A percentile compares a stretch with the other conserved stretches of the same genome.
Evolutionary conservation across 805 yeast genomes (phyloP).

Genomic region (Wickerhamiella kurtzmanii): DNA sequence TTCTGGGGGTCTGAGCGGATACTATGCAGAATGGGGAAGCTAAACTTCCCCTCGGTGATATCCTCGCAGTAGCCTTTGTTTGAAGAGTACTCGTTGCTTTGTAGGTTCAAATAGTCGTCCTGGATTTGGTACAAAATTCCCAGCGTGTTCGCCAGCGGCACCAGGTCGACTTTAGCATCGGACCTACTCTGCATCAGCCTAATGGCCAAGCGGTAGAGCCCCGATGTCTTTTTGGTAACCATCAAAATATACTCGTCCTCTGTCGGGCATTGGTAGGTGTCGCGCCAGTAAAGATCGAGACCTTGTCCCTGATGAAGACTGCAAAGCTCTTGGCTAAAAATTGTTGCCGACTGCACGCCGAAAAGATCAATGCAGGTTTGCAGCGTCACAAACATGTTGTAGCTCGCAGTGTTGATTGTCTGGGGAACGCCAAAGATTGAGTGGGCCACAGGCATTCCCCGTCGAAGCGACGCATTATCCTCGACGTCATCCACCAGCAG

Average conservation of each 20-base stretch:
- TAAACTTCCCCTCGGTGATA: constrained; percentile 76
- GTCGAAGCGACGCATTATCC: constrained; percentile 53
- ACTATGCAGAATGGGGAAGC: constrained; percentile 72
- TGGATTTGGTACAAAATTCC: constrained; percentile 76
- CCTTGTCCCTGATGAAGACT: constrained; percentile 86
- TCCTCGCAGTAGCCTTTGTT: constrained; percentile 79
- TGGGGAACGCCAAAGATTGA: constrained; percentile 60
- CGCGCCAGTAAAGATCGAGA: constrained; percentile 80
- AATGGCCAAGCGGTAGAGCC: constrained; percentile 64
- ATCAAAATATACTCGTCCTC: constrained; percentile 56
- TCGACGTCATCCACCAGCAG: constrained; percentile 78
- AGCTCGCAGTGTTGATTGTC: constrained; percentile 72
- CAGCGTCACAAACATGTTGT: constrained; percentile 66
- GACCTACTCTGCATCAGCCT: constrained; percentile 40
- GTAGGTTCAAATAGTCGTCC: constrained; percentile 70
- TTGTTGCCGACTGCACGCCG: constrained; percentile 24
- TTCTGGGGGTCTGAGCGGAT: constrained; percentile 29
- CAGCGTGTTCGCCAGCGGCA: constrained; percentile 56
- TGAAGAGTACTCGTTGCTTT: constrained; percentile 35
- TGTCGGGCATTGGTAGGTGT: constrained; percentile 41
- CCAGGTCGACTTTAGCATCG: constrained; percentile 22
- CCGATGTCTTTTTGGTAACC: constrained; percentile 86
- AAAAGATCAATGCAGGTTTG: constrained; percentile 32
- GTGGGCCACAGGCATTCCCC: constrained; percentile 77
- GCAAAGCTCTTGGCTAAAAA: constrained; percentile 59